phyloP scores from a whole-genome alignment of 352 stramenopile species.

The Plasmopara halstedii region DNA sequence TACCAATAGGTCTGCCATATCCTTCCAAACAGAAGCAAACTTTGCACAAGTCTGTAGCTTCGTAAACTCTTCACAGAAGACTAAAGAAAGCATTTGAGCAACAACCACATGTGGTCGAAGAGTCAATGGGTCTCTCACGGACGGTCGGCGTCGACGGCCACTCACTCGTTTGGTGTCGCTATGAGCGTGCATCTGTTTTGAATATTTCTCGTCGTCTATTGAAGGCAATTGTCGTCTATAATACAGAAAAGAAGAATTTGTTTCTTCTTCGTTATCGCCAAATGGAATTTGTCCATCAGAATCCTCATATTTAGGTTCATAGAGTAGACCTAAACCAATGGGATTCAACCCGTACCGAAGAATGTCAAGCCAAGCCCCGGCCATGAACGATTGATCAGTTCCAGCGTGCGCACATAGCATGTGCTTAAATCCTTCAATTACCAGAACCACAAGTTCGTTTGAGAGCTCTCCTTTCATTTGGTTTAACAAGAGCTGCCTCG shows the following conservation, averaged over 20 bases:
- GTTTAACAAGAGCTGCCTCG: slow-evolving; percentile 33
- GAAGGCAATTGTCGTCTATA: slow-evolving; percentile 42
- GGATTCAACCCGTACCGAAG: slow-evolving; percentile 47
- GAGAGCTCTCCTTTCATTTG: slow-evolving; percentile 25
- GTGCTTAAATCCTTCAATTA: slow-evolving; percentile 40
- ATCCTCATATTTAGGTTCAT: slow-evolving; percentile 9
- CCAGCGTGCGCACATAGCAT: slow-evolving; percentile 37
- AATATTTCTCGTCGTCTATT: slow-evolving; percentile 4
- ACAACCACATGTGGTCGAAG: slow-evolving; percentile 50
- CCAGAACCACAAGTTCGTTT: slow-evolving; percentile 38
- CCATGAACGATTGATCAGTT: slow-evolving; percentile 27
- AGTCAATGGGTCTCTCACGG: slow-evolving; percentile 52
- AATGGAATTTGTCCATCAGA: slow-evolving; percentile 11
- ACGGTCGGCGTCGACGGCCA: slow-evolving; percentile 33
- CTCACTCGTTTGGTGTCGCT: slow-evolving; percentile 4
- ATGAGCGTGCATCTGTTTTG: neutral
- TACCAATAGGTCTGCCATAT: slow-evolving; percentile 46
- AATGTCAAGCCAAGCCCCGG: slow-evolving; percentile 50
- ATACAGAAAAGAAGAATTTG: slow-evolving; percentile 40
- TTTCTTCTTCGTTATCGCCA: slow-evolving; percentile 29
- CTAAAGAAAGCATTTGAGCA: slow-evolving; percentile 51
- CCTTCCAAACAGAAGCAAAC: slow-evolving; percentile 47
- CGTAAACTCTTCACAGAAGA: slow-evolving; percentile 54
- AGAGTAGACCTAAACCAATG: slow-evolving; percentile 48
- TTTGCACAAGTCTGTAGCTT: slow-evolving; percentile 29